Evolutionary conservation across 345 rosid genomes (phyloP).

Genomic region (Bretschneidera sinensis): DNA sequence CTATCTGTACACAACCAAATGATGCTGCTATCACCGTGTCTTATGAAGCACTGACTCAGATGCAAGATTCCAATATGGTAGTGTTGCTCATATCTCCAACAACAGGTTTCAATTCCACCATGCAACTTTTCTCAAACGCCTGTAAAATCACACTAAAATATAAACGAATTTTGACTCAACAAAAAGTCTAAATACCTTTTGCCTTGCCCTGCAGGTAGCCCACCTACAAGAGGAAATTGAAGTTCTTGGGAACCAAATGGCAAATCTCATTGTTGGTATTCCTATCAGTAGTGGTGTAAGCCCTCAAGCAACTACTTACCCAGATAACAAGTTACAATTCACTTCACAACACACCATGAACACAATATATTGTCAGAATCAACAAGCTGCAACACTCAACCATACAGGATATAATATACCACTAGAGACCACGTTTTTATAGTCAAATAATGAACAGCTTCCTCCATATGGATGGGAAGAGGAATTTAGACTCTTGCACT

Average conservation of each 20-base stretch:
- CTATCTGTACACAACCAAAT: slow-evolving; percentile 44
- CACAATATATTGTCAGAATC: slow-evolving; percentile 32
- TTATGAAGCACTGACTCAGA: slow-evolving; percentile 65
- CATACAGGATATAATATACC: slow-evolving; percentile 21
- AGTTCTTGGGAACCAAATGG: slow-evolving; percentile 46
- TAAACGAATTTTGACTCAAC: slow-evolving; percentile 3
- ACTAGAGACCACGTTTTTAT: slow-evolving; percentile 21
- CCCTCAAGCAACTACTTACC: slow-evolving; percentile 18
- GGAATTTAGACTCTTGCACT: slow-evolving; percentile 21
- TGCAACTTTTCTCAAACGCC: background rate
- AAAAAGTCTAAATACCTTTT: background rate
- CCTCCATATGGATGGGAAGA: slow-evolving; percentile 30
- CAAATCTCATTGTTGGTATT: slow-evolving; percentile 25
- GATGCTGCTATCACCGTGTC: slow-evolving; percentile 62
- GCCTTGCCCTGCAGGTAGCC: slow-evolving; percentile 46
- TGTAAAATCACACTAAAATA: background rate
- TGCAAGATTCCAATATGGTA: slow-evolving; percentile 54
- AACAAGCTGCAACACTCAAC: slow-evolving; percentile 23
- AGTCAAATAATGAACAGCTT: slow-evolving; percentile 17
- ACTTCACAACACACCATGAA: slow-evolving; percentile 20
- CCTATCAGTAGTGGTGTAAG: slow-evolving; percentile 20
- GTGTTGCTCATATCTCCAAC: slow-evolving; percentile 67
- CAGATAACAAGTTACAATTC: slow-evolving; percentile 22
- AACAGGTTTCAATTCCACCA: slow-evolving; percentile 41
- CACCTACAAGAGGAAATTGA: slow-evolving; percentile 58